Evolutionary conservation across 805 yeast species (phyloP).

Genomic region (Starmerella etchellsii): DNA sequence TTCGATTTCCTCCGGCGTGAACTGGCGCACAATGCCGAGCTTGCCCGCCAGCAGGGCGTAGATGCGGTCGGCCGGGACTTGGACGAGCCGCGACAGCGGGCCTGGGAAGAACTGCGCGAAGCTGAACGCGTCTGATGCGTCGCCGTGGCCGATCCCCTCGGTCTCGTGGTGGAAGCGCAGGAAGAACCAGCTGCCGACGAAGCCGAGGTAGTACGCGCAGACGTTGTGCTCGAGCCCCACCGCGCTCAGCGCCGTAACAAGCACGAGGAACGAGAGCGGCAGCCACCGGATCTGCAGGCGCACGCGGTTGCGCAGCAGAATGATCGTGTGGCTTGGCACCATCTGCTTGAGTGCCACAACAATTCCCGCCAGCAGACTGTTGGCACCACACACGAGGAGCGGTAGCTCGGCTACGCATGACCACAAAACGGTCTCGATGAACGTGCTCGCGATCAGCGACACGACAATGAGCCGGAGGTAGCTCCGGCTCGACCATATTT

Average conservation of each 20-base stretch:
- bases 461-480: slow-evolving; percentile 36
- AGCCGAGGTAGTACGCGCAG: slow-evolving; percentile 31
- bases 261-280: slow-evolving; percentile 29
- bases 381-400: slow-evolving; percentile 13
- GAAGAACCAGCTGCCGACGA: slow-evolving; percentile 61
- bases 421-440: slow-evolving; percentile 14
- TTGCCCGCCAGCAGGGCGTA: slow-evolving; percentile 28
- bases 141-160: slow-evolving; percentile 49
- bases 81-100: slow-evolving; percentile 38
- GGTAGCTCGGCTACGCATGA: slow-evolving; percentile 1
- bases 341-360: slow-evolving; percentile 54
- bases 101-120: slow-evolving; percentile 76
- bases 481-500: slow-evolving; percentile 49
- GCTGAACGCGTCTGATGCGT: slow-evolving; percentile 81
- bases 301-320: slow-evolving; percentile 35
- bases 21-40: slow-evolving; percentile 7
- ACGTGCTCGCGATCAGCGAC: slow-evolving; percentile 28
- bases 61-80: slow-evolving; percentile 36
- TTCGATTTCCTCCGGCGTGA: slow-evolving; percentile 19
- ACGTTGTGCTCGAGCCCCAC: slow-evolving; percentile 19
- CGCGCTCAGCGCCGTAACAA: slow-evolving; percentile 23
- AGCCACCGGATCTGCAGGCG: slow-evolving; percentile 34
- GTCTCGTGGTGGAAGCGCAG: slow-evolving; percentile 60
- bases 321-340: slow-evolving; percentile 46
- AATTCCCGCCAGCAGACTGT: slow-evolving; percentile 40